Evolutionary conservation across 164 flowering plant species (phyloP).

Genomic region (Kalanchoe fedtschenkoi): DNA sequence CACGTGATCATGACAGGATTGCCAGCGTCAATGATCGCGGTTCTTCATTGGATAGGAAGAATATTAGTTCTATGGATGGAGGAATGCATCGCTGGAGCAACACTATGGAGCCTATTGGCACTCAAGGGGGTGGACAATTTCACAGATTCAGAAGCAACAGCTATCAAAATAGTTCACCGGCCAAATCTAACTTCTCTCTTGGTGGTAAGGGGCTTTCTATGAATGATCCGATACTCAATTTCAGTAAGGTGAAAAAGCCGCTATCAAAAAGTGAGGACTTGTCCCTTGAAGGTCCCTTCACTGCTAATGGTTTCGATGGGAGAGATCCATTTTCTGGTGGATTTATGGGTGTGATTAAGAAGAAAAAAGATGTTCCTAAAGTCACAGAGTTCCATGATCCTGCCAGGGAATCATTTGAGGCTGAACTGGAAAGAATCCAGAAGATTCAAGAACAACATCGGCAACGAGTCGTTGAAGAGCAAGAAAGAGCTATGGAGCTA

Average conservation of each 20-base stretch:
- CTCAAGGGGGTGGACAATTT: conserved; percentile 27
- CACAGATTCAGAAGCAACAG: conserved; percentile 32
- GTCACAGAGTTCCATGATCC: conserved; percentile 83
- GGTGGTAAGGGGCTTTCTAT: conserved; percentile 33
- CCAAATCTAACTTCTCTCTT: conserved; percentile 35
- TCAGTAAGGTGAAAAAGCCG: conserved; percentile 47
- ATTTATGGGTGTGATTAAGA: conserved; percentile 55
- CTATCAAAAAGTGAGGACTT: conserved; percentile 42
- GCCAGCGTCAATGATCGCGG: too few relatives aligned
- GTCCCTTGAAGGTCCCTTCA: conserved; percentile 45
- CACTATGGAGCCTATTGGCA: conserved; percentile 23
- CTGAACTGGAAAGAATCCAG: conserved; percentile 95
- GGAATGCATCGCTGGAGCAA: conserved; percentile 43
- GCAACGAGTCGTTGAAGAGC: conserved; percentile 68
- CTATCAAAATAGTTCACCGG: conserved; percentile 26
- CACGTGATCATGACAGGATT: too few relatives aligned
- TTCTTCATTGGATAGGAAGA: conserved; percentile 34
- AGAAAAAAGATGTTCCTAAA: conserved; percentile 61
- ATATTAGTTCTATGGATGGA: conserved; percentile 31
- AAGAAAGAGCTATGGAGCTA: conserved; percentile 69
- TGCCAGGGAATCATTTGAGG: conserved; percentile 94
- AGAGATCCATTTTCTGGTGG: conserved; percentile 55
- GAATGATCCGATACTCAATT: conserved; percentile 43
- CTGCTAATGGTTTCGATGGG: conserved; percentile 43
- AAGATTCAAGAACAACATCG: conserved; percentile 87